Evolutionary conservation across 352 stramenopile species (phyloP).

Genomic region (Phytophthora litchii): DNA sequence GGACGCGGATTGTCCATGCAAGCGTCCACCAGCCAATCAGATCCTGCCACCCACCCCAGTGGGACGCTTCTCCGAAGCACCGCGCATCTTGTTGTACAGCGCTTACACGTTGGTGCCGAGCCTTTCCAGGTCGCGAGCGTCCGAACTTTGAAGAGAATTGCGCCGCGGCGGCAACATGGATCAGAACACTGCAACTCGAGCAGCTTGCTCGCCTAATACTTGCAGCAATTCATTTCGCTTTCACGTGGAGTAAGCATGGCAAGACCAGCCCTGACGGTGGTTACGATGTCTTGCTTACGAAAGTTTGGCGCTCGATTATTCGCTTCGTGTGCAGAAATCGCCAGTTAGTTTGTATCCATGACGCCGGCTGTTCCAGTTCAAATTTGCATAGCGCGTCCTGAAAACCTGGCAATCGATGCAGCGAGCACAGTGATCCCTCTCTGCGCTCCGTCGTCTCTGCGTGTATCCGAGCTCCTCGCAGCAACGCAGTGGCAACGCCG

Average conservation of each 20-base stretch:
- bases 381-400: constrained; percentile 26
- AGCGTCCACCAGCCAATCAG: constrained; percentile 23
- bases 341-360: constrained; percentile 36
- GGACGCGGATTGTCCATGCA: constrained; percentile 15
- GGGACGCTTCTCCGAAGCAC: constrained; percentile 16
- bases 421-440: constrained; percentile 10
- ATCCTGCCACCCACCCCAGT: constrained; percentile 20
- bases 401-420: constrained; percentile 12
- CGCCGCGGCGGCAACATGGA: background rate
- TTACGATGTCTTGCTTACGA: too few relatives aligned
- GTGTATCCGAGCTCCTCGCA: constrained; percentile 1
- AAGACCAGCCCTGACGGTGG: too few relatives aligned
- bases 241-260: too few relatives aligned
- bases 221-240: constrained; percentile 5
- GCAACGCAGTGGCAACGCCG: background rate
- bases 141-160: constrained; percentile 21
- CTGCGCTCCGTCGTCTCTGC: constrained; percentile 8
- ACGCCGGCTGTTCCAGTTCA: constrained; percentile 32
- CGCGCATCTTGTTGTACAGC: constrained; percentile 2
- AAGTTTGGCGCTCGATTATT: constrained; percentile 19
- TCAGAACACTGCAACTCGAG: background rate
- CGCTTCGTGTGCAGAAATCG: constrained; percentile 30
- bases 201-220: background rate
- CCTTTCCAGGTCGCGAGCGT: constrained; percentile 16
- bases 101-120: constrained; percentile 11